Evolutionary conservation across 306 rosid species (phyloP), one percentile per base, ranked within the genome.

Genomic region (Comarum palustre): DNA sequence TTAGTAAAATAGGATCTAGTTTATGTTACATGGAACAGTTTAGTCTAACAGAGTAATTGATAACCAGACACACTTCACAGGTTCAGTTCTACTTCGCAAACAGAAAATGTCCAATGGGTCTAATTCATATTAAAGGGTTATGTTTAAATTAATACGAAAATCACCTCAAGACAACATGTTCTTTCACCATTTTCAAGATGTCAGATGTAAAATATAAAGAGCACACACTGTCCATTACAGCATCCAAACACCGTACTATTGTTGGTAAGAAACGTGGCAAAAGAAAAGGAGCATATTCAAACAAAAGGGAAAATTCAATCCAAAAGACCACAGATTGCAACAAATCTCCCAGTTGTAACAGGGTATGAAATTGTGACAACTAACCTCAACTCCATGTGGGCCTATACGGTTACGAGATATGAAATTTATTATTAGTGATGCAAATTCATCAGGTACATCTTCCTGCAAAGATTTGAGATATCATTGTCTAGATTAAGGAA

Each of bases 391-490:
- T 82, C 97, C 99, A 79, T 69, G 83, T 5, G 97, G 91, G 51
- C 99, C 95, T 69, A 94, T 89, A 48, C 87, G 89, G 74, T 94
- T 91, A 8, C 89, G 96, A 55, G 96, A 79, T 71, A 94, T 74
- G 61, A 94, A 94, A 83, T 87, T 91, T 66, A 84, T 77, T 66
- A 94, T 59, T 76, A 91, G 83, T 60, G 51, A 54, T 2, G 96
- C 87, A 76, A 94, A 94, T 72, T 94, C 99, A 67, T 94, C 97
- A 24, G 99, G 99, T 39, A 75, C 89, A 84, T 94, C 99, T 77
- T 94, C 99, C 99, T 94, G 82, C 79, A 82, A 52, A 82, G 76
- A 63, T 66, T 62, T 20, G 60, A 41, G 27, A 10, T 69, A 32
- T 48, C 75, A 57, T 46, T 58, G 57, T 42, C 32, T 61, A 67